These are phyloP conservation scores for Talaromyces adpressus DNA, from an alignment of 495 filamentous ascomycete species.

Conservation along the genomic window DNA sequence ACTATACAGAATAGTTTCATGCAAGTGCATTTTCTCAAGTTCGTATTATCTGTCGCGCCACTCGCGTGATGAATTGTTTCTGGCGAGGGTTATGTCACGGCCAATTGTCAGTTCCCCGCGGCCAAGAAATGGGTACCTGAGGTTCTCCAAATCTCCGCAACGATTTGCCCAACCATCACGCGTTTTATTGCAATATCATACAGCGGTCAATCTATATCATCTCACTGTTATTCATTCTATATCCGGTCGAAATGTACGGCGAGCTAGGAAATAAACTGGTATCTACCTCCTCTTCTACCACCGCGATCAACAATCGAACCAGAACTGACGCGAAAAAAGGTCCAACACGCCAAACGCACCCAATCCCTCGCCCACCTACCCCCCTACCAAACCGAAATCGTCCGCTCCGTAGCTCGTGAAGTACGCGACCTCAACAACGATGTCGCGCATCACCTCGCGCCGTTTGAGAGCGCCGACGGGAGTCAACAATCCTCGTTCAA, in stretches of 20 bases:
- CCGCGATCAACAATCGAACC: neutral
- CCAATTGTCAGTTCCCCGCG: neutral
- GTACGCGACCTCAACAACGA: conserved; percentile 92
- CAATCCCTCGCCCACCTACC: conserved; percentile 83
- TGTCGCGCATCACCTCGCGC: conserved; percentile 69
- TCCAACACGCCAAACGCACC: conserved; percentile 95
- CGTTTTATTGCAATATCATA: neutral
- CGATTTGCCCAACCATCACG: neutral
- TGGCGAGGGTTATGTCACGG: neutral
- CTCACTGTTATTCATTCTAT: neutral
- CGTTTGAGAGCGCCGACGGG: conserved; percentile 52
- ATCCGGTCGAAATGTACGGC: conserved; percentile 66
- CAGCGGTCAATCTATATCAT: neutral
- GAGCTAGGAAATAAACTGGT: conserved; percentile 84
- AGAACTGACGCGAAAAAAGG: conserved; percentile 40
- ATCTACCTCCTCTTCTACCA: conserved; percentile 11
- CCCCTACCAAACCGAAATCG: conserved; percentile 87
- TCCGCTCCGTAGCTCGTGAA: conserved; percentile 81
- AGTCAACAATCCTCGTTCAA: conserved; percentile 52
- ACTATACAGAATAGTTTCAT: neutral
- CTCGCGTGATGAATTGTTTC: neutral
- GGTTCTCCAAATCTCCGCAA: neutral
- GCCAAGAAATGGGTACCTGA: neutral
- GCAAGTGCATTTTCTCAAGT: neutral
- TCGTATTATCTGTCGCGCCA: neutral